Evolutionary conservation across 1,284 basidiomycete genomes (phyloP).

Genomic region (Tilletia setariae): DNA sequence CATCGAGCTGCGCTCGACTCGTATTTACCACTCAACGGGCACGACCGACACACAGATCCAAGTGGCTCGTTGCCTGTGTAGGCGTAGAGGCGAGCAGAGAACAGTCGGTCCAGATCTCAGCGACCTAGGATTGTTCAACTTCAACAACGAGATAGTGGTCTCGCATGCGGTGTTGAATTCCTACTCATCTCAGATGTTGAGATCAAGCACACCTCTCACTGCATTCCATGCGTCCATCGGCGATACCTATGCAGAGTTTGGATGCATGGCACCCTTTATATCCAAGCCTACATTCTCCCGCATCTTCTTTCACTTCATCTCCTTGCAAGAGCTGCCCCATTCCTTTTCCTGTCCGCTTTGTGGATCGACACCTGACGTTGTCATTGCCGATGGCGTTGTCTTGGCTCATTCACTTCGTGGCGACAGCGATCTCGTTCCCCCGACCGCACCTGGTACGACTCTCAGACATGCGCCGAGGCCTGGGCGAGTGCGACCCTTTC

Average conservation of each 20-base stretch:
- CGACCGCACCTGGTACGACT: neutral
- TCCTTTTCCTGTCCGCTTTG: neutral
- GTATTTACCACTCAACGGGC: neutral
- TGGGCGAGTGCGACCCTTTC: neutral
- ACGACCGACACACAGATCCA: neutral
- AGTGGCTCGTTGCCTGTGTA: neutral
- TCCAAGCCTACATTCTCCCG: neutral
- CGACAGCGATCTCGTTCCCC: neutral
- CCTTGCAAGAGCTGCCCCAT: neutral
- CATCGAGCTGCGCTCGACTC: neutral
- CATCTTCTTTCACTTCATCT: neutral
- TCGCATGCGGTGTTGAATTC: neutral
- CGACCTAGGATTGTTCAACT: neutral
- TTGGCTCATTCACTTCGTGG: neutral
- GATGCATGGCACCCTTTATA: neutral
- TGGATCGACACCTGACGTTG: neutral
- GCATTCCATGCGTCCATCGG: neutral
- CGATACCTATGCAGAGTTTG: neutral
- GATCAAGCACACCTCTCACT: neutral
- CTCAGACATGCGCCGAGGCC: neutral
- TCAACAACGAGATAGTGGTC: conserved; percentile 1
- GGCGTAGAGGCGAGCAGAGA: neutral
- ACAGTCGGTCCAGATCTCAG: neutral
- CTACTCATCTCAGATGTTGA: neutral
- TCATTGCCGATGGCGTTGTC: conserved; percentile 3